phyloP scores from a whole-genome alignment of 2,329 filamentous ascomycete species.

The Sarocladium kiliense region DNA sequence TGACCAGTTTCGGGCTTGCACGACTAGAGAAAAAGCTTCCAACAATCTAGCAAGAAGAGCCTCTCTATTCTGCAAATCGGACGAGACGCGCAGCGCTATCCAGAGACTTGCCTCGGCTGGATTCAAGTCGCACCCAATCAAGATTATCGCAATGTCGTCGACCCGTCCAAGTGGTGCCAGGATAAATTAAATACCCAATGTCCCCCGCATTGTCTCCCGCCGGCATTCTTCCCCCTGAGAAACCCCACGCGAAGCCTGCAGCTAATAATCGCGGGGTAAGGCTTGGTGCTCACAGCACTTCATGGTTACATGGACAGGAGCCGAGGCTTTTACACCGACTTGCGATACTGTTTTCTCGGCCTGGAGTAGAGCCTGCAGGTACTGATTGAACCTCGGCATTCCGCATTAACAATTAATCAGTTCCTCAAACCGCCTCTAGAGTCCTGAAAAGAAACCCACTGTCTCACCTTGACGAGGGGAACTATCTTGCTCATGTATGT shows the following conservation, averaged over 20 bases:
- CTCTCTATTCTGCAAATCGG: too few species aligned
- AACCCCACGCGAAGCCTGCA: not conserved
- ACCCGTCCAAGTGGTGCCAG: not conserved
- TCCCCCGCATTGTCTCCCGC: not conserved
- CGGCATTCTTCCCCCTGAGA: not conserved
- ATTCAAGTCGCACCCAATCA: not conserved
- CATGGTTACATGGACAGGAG: not conserved
- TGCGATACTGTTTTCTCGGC: not conserved
- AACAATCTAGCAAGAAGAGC: too few species aligned
- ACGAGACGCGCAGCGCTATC: too few species aligned
- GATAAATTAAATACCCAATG: not conserved
- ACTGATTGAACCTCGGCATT: not conserved
- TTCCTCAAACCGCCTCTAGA: too few species aligned
- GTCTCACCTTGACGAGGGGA: too few species aligned
- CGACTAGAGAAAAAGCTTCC: too few species aligned
- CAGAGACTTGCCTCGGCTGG: too few species aligned
- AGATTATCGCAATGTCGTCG: not conserved
- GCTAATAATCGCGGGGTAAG: not conserved
- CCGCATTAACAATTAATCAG: not conserved
- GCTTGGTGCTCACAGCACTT: not conserved
- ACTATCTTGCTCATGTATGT: too few species aligned
- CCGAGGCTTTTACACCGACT: not conserved
- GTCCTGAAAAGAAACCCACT: too few species aligned
- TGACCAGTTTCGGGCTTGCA: too few species aligned
- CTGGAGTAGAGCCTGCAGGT: not conserved